These are phyloP conservation scores for Suillus occidentalis DNA, from an alignment of 768 basidiomycete genomes.

Conservation along the genomic window DNA sequence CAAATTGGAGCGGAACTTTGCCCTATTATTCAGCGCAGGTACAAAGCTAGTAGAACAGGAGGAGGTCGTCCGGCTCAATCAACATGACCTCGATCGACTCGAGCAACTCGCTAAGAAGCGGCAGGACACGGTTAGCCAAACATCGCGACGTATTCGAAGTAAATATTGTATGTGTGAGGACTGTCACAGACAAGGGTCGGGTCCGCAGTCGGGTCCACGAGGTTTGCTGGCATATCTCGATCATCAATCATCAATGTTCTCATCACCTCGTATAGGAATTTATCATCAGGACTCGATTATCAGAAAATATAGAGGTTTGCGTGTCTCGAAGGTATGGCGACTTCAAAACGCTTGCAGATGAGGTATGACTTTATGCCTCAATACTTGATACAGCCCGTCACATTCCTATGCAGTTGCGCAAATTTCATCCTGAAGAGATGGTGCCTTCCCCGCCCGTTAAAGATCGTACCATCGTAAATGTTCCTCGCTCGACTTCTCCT, in stretches of 20 bases:
- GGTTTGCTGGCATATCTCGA: constrained; percentile 44
- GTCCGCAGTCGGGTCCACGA: constrained; percentile 87
- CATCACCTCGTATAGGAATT: constrained; percentile 68
- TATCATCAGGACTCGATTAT: constrained; percentile 83
- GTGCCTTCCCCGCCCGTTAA: constrained; percentile 85
- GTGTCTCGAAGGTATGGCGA: constrained; percentile 95
- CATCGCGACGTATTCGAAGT: constrained; percentile 73
- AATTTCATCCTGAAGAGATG: constrained; percentile 81
- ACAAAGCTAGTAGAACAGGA: constrained; percentile 83
- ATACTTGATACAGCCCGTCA: not conserved
- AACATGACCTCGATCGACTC: constrained; percentile 78
- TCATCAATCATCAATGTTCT: constrained; percentile 9
- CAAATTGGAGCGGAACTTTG: constrained; percentile 83
- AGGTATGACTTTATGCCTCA: constrained; percentile 47
- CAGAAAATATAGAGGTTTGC: constrained; percentile 71
- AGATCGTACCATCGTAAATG: constrained; percentile 72
- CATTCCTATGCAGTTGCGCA: constrained; percentile 61
- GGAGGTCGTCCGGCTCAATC: constrained; percentile 87
- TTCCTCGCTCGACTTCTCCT: constrained; percentile 35
- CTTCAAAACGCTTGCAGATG: constrained; percentile 83
- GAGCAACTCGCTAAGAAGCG: constrained; percentile 70
- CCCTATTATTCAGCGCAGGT: constrained; percentile 78
- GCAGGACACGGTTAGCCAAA: constrained; percentile 46
- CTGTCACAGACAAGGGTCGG: constrained; percentile 80
- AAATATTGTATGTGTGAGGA: constrained; percentile 87